These are phyloP conservation scores for Tylopilus vinaceipallidus DNA, from an alignment of 768 basidiomycete species.

Conservation along the genomic window DNA sequence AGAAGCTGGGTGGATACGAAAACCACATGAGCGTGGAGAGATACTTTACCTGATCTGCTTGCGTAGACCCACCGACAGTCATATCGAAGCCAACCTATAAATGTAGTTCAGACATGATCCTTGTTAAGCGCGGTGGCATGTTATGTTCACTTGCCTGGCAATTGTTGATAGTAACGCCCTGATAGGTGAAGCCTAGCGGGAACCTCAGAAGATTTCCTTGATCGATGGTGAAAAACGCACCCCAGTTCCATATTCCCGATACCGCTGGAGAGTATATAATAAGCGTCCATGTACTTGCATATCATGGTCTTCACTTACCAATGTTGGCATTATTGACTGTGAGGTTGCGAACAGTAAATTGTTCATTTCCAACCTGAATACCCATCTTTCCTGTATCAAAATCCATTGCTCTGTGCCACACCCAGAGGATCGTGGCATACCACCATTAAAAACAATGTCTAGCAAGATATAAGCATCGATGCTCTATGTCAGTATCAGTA, in stretches of 20 bases:
- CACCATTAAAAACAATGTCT: conserved; percentile 47
- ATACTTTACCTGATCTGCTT: conserved; percentile 31
- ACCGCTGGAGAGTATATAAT: conserved; percentile 19
- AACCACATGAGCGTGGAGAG: background rate
- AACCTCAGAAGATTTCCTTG: background rate
- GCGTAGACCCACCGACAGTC: conserved; percentile 36
- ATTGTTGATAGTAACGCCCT: conserved; percentile 46
- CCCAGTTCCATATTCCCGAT: conserved; percentile 41
- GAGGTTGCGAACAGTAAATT: conserved; percentile 69
- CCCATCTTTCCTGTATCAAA: conserved; percentile 43
- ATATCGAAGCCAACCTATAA: conserved; percentile 45
- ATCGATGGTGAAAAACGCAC: conserved; percentile 18
- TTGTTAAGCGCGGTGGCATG: too few relatives aligned
- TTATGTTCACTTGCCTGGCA: conserved; percentile 28
- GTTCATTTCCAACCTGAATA: conserved; percentile 76
- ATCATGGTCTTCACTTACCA: conserved; percentile 22
- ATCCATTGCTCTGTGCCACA: background rate
- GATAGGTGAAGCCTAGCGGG: conserved; percentile 48
- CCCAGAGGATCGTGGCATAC: background rate
- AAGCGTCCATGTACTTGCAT: background rate
- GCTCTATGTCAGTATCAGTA: background rate
- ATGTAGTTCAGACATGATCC: background rate
- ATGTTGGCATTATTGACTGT: conserved; percentile 46
- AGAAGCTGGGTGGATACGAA: background rate
- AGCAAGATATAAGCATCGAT: background rate